Evolutionary conservation across 1,284 basidiomycete species (phyloP), one percentile per base, ranked within the genome.

Genomic region (Austroboletus niveus): DNA sequence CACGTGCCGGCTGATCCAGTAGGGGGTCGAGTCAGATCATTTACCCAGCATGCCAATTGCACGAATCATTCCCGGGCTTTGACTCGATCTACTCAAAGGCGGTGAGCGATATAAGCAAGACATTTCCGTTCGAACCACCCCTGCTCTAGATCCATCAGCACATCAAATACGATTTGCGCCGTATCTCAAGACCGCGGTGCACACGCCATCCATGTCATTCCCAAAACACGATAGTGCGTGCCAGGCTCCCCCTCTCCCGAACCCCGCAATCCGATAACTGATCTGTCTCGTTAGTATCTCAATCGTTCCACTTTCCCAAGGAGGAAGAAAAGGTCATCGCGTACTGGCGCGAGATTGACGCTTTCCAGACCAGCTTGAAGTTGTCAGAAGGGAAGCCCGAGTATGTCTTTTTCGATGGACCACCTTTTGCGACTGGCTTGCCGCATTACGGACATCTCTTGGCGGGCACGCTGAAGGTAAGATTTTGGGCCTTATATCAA

Each of bases 271-370:
- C 27, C 27, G 36, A 38, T 8, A n/a, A 20, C n/a, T 5, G 10
- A 38, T 41, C 20, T 27, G 5, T 41, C 20, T 24, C 8, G 3
- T 40, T 15, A 91, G 86, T 91, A 60, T 80, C 85, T 49, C 75
- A 82, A 27, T 77, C 80, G 31, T 95, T 98, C 74, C 85, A 88
- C 74, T 98, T 98, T 70, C 80, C 95, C 14, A 86, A 85, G 69
- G 91, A 97, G 69, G 96, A 98, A 72, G 87, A 92, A 68, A 94
- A 94, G 64, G 92, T 98, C 54, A 79, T 98, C 60, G 77, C 80
- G 52, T 98, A 87, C 74, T 99, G 97, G 97, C 80, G 83, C 57
- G 94, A 94, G 68, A 99, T 99, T 68, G 93, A 99, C 77, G 97
- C 97, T 49, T 99, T 99, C 75, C 84, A 89, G 70, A 98, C 95